These are phyloP conservation scores for Trypanosoma lewisi DNA, from an alignment of 208 protist species.

Conservation along the genomic window DNA sequence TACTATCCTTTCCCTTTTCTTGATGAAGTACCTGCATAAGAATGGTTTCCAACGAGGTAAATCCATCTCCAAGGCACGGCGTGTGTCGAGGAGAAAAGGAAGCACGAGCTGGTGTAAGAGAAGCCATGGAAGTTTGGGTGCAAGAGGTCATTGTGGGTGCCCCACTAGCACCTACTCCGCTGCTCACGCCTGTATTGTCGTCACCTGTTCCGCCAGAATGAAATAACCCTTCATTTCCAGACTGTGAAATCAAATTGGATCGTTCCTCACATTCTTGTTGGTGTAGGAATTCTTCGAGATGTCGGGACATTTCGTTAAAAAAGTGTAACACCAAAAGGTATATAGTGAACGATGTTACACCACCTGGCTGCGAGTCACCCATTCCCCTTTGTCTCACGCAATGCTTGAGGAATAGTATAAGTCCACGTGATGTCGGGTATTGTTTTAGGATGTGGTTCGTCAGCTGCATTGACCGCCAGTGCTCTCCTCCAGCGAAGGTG, in stretches of 20 bases:
- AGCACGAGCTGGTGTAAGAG: background rate
- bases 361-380: slow-evolving; percentile 68
- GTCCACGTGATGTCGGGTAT: slow-evolving; percentile 57
- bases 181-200: background rate
- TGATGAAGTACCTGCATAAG: slow-evolving; percentile 14
- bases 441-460: slow-evolving; percentile 53
- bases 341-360: slow-evolving; percentile 81
- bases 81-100: background rate
- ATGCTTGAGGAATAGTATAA: slow-evolving; percentile 86
- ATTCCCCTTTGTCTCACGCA: slow-evolving; percentile 61
- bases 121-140: background rate
- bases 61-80: slow-evolving; percentile 16
- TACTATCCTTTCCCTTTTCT: slow-evolving; percentile 1
- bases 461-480: slow-evolving; percentile 83
- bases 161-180: slow-evolving; percentile 4
- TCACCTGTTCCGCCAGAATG: background rate
- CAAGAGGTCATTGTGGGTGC: background rate
- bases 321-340: slow-evolving; percentile 85
- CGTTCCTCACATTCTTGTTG: slow-evolving; percentile 1
- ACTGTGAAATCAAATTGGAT: background rate
- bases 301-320: slow-evolving; percentile 61
- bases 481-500: slow-evolving; percentile 84
- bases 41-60: slow-evolving; percentile 14
- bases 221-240: background rate
- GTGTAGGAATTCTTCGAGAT: slow-evolving; percentile 36